Evolutionary conservation across 257 asterid genomes (phyloP), one percentile per base, ranked within the genome.

Genomic region (Nyctanthes arbortristis): DNA sequence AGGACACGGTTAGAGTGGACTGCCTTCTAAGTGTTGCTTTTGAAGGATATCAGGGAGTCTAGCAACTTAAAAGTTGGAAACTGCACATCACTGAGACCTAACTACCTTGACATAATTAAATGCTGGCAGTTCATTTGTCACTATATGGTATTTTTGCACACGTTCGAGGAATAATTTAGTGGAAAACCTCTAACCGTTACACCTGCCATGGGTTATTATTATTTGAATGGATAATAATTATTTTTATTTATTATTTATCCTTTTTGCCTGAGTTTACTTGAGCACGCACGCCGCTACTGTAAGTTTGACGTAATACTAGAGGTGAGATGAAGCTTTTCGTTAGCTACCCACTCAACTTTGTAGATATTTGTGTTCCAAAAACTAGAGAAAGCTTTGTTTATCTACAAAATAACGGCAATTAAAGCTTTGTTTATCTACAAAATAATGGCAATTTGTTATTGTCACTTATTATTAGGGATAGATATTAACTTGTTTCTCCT

Each of bases 1-100:
- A 93, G 75, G 98, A 90, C 72, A 75, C 88, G n/a, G 98, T 90
- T 65, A 80, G 86, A 78, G 24, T 7, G 2, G 47, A 28, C 75
- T 67, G 36, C 31, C 47, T 65, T 35, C 37, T 63, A 32, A 32
- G 18, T 52, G 34, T 57, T 58, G 28, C 30, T 40, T 52, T 40
- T 22, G 40, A 20, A 30, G 0, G 55, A 5, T 8, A 43, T 20
- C 1, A 24, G 55, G 8, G 63, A 36, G 40, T 67, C 35, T 61
- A 47, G 29, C 24, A 37, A 27, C 24, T 35, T 33, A n/a, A 47
- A 43, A 22, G 25, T 24, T 28, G 20, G 63, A 45, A 39, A 22
- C 54, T 61, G 32, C 24, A 47, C 32, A 52, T 24, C 20, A 12
- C 69, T 36, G 47, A 43, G 63, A 60, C 36, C 36, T 43, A 10